A percentile compares a stretch with the other conserved stretches of the same genome.
Conservation (phyloP, 2,329 filamentous ascomycete genomes). For the Trichothecium roseum region DNA sequence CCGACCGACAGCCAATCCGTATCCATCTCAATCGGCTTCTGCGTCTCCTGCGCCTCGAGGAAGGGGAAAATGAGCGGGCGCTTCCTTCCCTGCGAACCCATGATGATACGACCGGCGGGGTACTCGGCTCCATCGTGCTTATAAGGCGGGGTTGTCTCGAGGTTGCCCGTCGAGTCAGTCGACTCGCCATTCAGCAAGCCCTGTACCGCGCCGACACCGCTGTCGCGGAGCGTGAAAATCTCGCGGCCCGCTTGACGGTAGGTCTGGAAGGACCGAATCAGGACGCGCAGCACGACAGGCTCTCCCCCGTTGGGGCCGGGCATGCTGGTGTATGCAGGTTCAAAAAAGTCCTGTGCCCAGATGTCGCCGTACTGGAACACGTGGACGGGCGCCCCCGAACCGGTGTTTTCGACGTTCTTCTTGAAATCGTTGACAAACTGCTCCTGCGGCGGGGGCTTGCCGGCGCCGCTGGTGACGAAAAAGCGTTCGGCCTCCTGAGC, state of each 20-base stretch:
- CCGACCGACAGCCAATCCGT: slow-evolving; percentile 15
- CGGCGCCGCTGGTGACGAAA: slow-evolving; percentile 10
- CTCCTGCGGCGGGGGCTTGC: slow-evolving; percentile 2
- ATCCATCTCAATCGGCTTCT: slow-evolving; percentile 22
- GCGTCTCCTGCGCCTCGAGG: slow-evolving; percentile 21
- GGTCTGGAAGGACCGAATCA: slow-evolving; percentile 19
- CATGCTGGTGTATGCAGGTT: slow-evolving; percentile 26
- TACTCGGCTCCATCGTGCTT: slow-evolving; percentile 9
- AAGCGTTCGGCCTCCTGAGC: slow-evolving; percentile 17
- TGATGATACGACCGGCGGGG: slow-evolving; percentile 11
- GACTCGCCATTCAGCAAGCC: slow-evolving; percentile 5
- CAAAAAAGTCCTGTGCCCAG: slow-evolving; percentile 28
- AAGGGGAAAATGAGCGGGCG: slow-evolving; percentile 14
- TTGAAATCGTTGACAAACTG: slow-evolving; percentile 12
- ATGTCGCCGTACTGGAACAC: slow-evolving; percentile 17
- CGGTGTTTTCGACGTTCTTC: slow-evolving; percentile 5
- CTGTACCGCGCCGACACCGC: slow-evolving; percentile 21
- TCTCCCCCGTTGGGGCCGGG: slow-evolving; percentile 23
- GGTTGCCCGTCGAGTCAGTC: slow-evolving; percentile 18
- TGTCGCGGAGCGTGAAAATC: slow-evolving; percentile 20
- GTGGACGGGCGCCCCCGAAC: slow-evolving; percentile 10
- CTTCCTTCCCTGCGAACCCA: slow-evolving; percentile 7
- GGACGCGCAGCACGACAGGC: slow-evolving; percentile 19
- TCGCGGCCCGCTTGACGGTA: slow-evolving; percentile 16
- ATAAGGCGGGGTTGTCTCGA: slow-evolving; percentile 27